phyloP scores from a whole-genome alignment of 768 basidiomycete genomes.

The Hypholoma fasciculare region DNA sequence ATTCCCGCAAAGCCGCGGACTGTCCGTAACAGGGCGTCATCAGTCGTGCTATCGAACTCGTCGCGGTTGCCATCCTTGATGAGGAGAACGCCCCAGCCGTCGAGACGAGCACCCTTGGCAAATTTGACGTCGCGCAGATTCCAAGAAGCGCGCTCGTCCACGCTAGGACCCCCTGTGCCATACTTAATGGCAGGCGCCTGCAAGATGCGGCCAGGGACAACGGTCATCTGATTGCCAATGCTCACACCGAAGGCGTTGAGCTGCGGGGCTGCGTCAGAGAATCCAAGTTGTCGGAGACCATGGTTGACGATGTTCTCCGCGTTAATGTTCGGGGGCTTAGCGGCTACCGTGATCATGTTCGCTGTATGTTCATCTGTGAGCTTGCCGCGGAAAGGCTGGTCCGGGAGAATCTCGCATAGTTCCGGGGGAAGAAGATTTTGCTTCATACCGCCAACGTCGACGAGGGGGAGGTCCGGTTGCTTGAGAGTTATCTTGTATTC shows the following conservation, averaged over 20 bases:
- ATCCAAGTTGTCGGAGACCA: constrained; percentile 66
- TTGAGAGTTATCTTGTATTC: constrained; percentile 61
- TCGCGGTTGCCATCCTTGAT: constrained; percentile 61
- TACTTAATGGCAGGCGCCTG: constrained; percentile 63
- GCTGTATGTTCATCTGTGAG: constrained; percentile 71
- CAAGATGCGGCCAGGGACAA: constrained; percentile 71
- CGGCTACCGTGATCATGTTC: constrained; percentile 70
- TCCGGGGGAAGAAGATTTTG: constrained; percentile 64
- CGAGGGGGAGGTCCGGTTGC: constrained; percentile 51
- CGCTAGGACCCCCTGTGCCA: constrained; percentile 37
- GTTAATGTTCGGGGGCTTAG: constrained; percentile 71
- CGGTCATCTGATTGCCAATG: constrained; percentile 62
- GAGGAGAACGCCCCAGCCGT: constrained; percentile 69
- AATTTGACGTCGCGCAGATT: constrained; percentile 72
- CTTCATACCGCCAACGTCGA: constrained; percentile 57
- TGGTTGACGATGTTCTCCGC: constrained; percentile 57
- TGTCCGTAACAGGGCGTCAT: constrained; percentile 54
- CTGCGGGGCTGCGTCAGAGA: constrained; percentile 35
- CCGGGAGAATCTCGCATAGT: constrained; percentile 67
- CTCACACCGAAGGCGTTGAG: constrained; percentile 62
- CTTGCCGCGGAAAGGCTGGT: constrained; percentile 70
- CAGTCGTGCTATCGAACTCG: constrained; percentile 56
- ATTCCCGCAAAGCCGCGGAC: constrained; percentile 53
- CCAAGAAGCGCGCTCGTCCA: constrained; percentile 77
- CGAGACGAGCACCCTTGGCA: constrained; percentile 51